These are phyloP conservation scores for Haberlea rhodopensis DNA, from an alignment of 257 asterid species.

Conservation along the genomic window DNA sequence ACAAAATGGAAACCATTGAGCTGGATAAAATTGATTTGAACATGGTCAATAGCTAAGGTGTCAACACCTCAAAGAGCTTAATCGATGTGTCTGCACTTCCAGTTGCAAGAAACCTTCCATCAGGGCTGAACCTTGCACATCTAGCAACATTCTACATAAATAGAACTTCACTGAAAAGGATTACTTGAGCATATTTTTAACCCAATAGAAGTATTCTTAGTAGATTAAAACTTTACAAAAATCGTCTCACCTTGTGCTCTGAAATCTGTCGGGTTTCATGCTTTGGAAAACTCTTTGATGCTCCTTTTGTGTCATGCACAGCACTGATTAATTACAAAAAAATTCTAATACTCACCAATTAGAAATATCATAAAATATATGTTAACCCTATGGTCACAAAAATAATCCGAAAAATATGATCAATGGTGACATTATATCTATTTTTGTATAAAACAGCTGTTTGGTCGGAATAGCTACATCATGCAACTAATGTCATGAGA, in stretches of 20 bases:
- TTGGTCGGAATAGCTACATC: not conserved
- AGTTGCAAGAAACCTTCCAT: slow-evolving; percentile 85
- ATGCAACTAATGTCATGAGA: slow-evolving; percentile 1
- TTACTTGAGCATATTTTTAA: slow-evolving; percentile 25
- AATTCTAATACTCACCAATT: slow-evolving; percentile 6
- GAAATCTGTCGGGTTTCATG: slow-evolving; percentile 74
- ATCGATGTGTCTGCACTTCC: slow-evolving; percentile 86
- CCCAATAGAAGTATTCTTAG: slow-evolving; percentile 12
- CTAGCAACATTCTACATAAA: slow-evolving; percentile 60
- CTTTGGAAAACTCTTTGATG: slow-evolving; percentile 69
- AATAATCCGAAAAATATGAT: slow-evolving; percentile 4
- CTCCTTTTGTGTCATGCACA: slow-evolving; percentile 51
- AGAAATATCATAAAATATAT: slow-evolving; percentile 15
- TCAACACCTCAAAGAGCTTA: slow-evolving; percentile 68
- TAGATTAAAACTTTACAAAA: slow-evolving; percentile 22
- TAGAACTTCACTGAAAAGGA: slow-evolving; percentile 17
- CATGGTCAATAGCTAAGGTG: slow-evolving; percentile 18
- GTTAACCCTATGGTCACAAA: not conserved
- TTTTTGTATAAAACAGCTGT: not conserved
- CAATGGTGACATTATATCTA: not conserved
- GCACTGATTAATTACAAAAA: slow-evolving; percentile 41
- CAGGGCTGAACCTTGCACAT: slow-evolving; percentile 88
- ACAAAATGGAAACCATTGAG: slow-evolving; percentile 23
- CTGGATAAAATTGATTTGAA: slow-evolving; percentile 16
- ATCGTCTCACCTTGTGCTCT: slow-evolving; percentile 76